Percentiles rank a stretch among this genome's conserved stretches.
Evolutionary conservation across 305 asterid genomes (phyloP).

Genomic region (Solanum hybrid): DNA sequence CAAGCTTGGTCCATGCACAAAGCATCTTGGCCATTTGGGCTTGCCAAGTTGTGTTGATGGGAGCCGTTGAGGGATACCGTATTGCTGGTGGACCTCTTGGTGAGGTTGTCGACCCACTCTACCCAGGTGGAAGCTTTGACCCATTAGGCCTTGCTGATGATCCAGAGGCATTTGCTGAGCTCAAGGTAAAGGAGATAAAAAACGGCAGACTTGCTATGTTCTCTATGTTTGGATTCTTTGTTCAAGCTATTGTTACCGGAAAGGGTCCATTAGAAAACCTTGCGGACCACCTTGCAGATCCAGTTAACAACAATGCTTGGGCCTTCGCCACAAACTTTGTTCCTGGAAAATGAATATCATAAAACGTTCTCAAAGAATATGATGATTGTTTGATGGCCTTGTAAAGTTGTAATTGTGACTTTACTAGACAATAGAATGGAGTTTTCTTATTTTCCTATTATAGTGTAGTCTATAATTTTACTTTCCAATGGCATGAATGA

Average conservation of each 20-base stretch:
- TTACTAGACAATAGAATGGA: neutral
- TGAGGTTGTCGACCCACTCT: neutral
- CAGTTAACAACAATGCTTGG: neutral
- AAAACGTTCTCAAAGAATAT: neutral
- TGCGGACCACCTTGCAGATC: neutral
- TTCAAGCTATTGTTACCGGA: conserved; percentile 88
- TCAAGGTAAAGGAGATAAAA: too few species aligned
- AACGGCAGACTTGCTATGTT: conserved; percentile 42
- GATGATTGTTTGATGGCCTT: neutral
- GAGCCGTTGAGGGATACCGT: neutral
- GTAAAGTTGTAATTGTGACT: neutral
- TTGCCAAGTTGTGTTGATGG: neutral
- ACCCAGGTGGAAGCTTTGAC: too few species aligned
- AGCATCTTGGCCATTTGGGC: neutral
- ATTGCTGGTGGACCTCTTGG: neutral
- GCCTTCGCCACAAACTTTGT: neutral
- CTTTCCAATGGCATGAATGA: too few species aligned
- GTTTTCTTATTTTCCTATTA: neutral
- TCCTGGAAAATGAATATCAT: neutral
- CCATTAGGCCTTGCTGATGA: too few species aligned
- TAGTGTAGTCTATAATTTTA: neutral
- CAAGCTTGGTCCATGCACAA: neutral
- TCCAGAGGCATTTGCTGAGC: neutral
- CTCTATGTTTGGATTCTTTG: conserved; percentile 88
- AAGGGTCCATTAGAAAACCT: conserved; percentile 28